Base-by-base conservation (phyloP, 2,329 filamentous ascomycete species). In the Colletotrichum eremochloae region DNA sequence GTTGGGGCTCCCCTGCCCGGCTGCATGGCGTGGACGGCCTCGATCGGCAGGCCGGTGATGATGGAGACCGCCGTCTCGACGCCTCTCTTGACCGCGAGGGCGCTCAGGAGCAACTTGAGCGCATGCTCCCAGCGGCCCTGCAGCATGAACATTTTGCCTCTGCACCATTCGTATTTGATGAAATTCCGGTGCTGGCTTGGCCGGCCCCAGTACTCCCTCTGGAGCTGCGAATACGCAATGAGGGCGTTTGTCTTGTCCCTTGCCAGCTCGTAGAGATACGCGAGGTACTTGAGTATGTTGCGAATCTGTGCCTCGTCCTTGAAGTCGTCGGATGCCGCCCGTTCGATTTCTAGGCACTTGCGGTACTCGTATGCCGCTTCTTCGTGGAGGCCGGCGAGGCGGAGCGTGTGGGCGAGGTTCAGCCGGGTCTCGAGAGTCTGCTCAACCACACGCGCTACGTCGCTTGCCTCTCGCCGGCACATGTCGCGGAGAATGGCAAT, bases 121-220 rank as follows among this genome's bases (percentile, higher is more conserved):
- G 73, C 73, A 14, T 74, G 55, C 2, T 73, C 73, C 73, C 73
- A 73, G 7, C 71, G 56, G 0, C 72, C 65, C 7, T 72, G 74
- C 14, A 74, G 12, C 68, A 72, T 70, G n/a, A 75, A 72, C 74
- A 75, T 74, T 29, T 74, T 74, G 4, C 68, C 74, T 1, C 74
- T 29, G 18, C 65, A 67, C 72, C 74, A 75, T 31, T 74, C 68
- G 8, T 75, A 75, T 1, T 60, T 69, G 50, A 74, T 58, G 5
- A 75, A 63, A 18, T 75, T 75, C 0, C 58, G 46, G 14, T 64
- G 66, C 5, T 71, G 72, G 24, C 64, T 67, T 6, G 72, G 72
- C 5, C 72, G 20, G 1, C 50, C 64, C 63, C 62, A 74, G 12
- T 74, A 75, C 38, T 68, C 72, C 14, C 64, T 58, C 46, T 75